A percentile compares a stretch with the other conserved stretches of the same genome.
Evolutionary conservation across 306 rosid genomes (phyloP).

Genomic region (Lagenaria siceraria): DNA sequence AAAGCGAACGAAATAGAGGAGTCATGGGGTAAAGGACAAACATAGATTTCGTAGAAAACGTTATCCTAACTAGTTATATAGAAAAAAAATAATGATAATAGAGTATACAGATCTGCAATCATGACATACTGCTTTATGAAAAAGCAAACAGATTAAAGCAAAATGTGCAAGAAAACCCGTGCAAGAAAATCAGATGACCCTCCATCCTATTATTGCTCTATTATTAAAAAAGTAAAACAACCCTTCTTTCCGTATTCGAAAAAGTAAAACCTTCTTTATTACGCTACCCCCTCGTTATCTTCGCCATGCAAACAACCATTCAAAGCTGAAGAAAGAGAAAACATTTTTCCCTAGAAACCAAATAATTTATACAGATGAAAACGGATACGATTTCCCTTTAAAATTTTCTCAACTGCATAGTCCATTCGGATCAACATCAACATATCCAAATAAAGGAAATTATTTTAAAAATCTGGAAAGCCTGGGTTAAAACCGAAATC

Average conservation of each 20-base stretch:
- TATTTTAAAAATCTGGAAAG: background rate
- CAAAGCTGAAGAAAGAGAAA: background rate
- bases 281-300: background rate
- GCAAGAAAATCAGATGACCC: background rate
- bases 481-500: background rate
- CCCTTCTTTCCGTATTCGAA: background rate
- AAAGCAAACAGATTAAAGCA: background rate
- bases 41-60: background rate
- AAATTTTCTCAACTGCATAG: background rate
- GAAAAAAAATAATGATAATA: background rate
- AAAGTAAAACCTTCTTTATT: background rate
- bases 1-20: background rate
- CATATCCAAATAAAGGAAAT: background rate
- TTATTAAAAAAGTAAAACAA: background rate
- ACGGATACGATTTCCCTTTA: background rate
- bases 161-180: background rate
- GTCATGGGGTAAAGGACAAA: background rate
- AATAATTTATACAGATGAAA: background rate
- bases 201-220: background rate
- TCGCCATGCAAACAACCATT: background rate
- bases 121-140: background rate
- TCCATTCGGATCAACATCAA: background rate
- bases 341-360: background rate
- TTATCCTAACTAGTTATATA: background rate
- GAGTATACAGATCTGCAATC: background rate